Evolutionary conservation across 345 rosid genomes (phyloP).

Genomic region (Triadica sebifera): DNA sequence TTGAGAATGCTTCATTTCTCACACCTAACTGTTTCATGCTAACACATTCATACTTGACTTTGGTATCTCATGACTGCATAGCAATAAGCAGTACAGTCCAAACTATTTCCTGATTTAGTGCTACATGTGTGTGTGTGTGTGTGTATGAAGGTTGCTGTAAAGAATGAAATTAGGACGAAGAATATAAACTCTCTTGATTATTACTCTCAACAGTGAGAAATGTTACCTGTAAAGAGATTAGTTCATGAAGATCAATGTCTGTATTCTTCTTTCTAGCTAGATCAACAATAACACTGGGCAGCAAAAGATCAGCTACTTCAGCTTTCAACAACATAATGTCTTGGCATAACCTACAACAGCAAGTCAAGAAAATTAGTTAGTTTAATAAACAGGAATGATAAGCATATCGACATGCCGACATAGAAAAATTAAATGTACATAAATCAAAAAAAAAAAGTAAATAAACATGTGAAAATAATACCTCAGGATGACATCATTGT

Average conservation of each 20-base stretch:
- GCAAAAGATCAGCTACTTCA: conserved; percentile 85
- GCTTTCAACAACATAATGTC: conserved; percentile 73
- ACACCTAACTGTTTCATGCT: not conserved
- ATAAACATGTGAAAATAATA: conserved; percentile 27
- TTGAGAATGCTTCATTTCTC: not conserved
- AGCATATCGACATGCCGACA: not conserved
- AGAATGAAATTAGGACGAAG: no score
- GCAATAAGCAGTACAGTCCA: not conserved
- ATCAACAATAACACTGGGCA: conserved; percentile 71
- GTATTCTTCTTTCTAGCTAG: conserved; percentile 59
- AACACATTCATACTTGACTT: not conserved
- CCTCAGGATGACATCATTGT: conserved; percentile 80
- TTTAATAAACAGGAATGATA: not conserved
- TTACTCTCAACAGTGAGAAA: not conserved
- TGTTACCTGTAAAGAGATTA: conserved; percentile 69
- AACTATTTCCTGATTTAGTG: not conserved
- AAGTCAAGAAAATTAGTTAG: conserved; percentile 1
- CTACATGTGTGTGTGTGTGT: no score
- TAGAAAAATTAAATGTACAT: conserved; percentile 9
- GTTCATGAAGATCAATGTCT: conserved; percentile 46
- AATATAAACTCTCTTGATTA: no score
- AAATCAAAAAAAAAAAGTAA: conserved; percentile 3
- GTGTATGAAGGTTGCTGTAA: no score
- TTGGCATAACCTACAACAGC: conserved; percentile 72
- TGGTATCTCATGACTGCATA: not conserved